A percentile compares a stretch with the other conserved stretches of the same genome.
Evolutionary conservation across 208 protist genomes (phyloP).

Genomic region (Leishmania gerbilli): DNA sequence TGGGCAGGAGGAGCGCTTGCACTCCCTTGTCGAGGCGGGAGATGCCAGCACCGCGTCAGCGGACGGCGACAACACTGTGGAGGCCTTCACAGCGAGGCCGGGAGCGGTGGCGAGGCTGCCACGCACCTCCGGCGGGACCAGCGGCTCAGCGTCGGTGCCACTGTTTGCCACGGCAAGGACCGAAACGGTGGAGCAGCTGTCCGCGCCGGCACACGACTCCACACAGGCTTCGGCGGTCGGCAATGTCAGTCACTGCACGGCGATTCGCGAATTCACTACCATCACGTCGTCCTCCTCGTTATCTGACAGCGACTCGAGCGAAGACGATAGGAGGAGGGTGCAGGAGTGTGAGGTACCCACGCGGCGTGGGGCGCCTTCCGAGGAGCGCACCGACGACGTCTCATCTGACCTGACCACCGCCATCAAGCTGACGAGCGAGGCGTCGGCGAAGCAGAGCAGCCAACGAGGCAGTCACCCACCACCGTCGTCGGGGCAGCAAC

Average conservation of each 20-base stretch:
- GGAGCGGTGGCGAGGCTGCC: background rate
- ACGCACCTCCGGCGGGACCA: background rate
- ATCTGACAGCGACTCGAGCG: constrained; percentile 15
- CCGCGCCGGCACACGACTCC: constrained; percentile 10
- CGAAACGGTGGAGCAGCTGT: constrained; percentile 23
- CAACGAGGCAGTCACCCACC: background rate
- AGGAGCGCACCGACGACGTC: constrained; percentile 34
- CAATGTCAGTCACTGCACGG: constrained; percentile 18
- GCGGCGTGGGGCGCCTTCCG: background rate
- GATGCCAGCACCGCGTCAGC: constrained; percentile 37
- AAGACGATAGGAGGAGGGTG: background rate
- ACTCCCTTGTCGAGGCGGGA: constrained; percentile 16
- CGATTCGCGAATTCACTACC: constrained; percentile 28
- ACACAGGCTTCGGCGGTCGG: constrained; percentile 9
- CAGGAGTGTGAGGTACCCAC: background rate
- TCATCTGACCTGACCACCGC: constrained; percentile 27
- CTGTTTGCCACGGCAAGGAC: background rate
- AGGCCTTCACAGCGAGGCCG: background rate
- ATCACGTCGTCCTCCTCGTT: constrained; percentile 16
- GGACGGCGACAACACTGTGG: constrained; percentile 7
- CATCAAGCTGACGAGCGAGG: constrained; percentile 22
- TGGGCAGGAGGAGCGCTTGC: constrained; percentile 25
- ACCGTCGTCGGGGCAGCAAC: background rate
- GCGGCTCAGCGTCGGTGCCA: background rate
- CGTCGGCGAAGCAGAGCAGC: background rate